A percentile compares a stretch with the other conserved stretches of the same genome.
Conservation (phyloP, 345 rosid species). For the rapeseed (Brassica napus) region DNA sequence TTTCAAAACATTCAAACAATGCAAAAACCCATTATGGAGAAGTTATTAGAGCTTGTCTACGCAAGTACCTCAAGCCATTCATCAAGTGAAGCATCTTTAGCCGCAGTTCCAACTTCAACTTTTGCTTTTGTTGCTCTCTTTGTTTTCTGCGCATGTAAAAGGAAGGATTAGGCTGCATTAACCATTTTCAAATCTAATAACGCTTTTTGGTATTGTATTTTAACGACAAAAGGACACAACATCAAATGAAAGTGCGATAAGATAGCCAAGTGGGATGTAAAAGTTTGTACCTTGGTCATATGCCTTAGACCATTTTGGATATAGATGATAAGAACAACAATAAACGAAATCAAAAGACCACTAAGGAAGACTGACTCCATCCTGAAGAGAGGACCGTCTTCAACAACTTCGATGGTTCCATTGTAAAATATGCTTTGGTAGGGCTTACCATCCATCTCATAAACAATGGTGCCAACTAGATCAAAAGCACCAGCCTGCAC, state of each 20-base stretch:
- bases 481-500: conserved; percentile 86
- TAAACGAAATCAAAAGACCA: conserved; percentile 66
- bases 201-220: background rate
- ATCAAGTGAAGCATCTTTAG: conserved; percentile 71
- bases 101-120: conserved; percentile 84
- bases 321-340: conserved; percentile 66
- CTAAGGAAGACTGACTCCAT: conserved; percentile 86
- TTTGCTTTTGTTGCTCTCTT: conserved; percentile 77
- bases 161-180: background rate
- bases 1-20: background rate
- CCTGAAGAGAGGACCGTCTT: conserved; percentile 72
- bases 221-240: background rate
- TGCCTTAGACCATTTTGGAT: conserved; percentile 64
- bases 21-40: background rate
- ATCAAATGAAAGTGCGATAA: background rate
- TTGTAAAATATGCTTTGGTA: conserved; percentile 74
- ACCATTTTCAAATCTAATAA: background rate
- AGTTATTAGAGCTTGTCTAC: background rate
- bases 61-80: conserved; percentile 86
- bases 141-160: conserved; percentile 54
- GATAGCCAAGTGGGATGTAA: background rate
- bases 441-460: conserved; percentile 77
- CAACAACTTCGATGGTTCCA: conserved; percentile 91
- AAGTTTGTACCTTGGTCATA: conserved; percentile 65
- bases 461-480: conserved; percentile 78